phyloP scores from a whole-genome alignment of 176 grass and related monocot species.

The Aegilops sharonensis region DNA sequence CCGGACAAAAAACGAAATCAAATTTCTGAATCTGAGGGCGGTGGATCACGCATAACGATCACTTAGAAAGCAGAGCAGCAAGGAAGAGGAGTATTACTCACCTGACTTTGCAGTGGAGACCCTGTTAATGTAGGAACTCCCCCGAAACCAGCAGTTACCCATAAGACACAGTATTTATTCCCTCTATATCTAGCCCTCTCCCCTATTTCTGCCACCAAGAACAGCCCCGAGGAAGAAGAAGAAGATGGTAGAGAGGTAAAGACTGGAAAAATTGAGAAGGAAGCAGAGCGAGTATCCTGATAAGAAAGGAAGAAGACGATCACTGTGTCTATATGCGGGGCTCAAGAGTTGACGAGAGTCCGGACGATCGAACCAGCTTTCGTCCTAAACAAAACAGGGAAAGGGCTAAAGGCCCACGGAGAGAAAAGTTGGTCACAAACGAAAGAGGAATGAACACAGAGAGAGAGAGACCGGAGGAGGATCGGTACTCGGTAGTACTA shows the following conservation, averaged over 20 bases:
- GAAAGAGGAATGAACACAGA: neutral
- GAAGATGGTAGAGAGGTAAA: neutral
- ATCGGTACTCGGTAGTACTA: neutral
- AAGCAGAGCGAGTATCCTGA: neutral
- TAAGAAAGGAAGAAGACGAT: neutral
- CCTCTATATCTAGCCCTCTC: neutral
- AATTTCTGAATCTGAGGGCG: neutral
- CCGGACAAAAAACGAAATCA: neutral
- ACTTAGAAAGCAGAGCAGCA: neutral
- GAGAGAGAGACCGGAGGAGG: neutral
- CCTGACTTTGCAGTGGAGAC: slow-evolving; percentile 73
- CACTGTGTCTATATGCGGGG: neutral
- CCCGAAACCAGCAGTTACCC: slow-evolving; percentile 65
- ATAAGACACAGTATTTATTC: slow-evolving; percentile 13
- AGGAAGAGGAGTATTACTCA: slow-evolving; percentile 20
- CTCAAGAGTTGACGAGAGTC: neutral
- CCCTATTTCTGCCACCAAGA: neutral
- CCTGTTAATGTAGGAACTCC: slow-evolving; percentile 32
- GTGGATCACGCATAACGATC: neutral
- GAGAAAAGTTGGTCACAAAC: neutral
- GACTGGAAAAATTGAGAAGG: neutral
- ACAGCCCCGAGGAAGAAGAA: neutral
- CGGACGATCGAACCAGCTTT: neutral
- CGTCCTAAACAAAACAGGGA: neutral
- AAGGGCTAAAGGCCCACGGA: neutral